These are phyloP conservation scores for Hemisphaericaspora xylofermentans DNA, from an alignment of 1,139 yeast species.

Conservation along the genomic window DNA sequence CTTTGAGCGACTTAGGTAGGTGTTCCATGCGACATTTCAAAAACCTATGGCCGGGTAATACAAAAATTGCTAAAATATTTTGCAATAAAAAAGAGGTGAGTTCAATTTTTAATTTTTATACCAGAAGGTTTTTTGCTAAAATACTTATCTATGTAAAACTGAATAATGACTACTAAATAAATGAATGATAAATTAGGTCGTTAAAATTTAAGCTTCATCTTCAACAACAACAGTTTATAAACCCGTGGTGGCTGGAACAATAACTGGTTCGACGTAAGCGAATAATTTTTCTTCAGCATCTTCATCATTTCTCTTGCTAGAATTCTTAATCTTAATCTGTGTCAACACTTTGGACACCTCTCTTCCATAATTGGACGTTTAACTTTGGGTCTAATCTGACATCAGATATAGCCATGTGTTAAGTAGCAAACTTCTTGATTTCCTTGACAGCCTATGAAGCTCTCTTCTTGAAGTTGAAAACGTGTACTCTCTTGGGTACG, in stretches of 20 bases:
- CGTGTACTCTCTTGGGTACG: conserved; percentile 99
- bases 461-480: conserved; percentile 99
- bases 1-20: no score
- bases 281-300: conserved; percentile 98
- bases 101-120: no score
- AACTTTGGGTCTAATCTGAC: conserved; percentile 99
- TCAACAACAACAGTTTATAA: conserved; percentile 97
- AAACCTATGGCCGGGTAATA: no score
- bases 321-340: conserved; percentile 98
- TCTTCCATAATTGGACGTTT: conserved; percentile 98
- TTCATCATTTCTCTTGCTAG: conserved; percentile 99
- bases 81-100: no score
- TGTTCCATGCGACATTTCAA: no score
- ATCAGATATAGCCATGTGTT: conserved; percentile 99
- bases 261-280: conserved; percentile 97
- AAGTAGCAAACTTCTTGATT: conserved; percentile 96
- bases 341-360: conserved; percentile 99
- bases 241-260: conserved; percentile 94
- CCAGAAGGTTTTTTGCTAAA: conserved; percentile 7
- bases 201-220: conserved; percentile 42
- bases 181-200: neutral
- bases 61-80: no score
- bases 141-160: conserved; percentile 10
- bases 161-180: neutral
- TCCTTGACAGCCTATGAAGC: conserved; percentile 99